A percentile compares a stretch with the other conserved stretches of the same genome.
Evolutionary conservation across 495 filamentous ascomycete species (phyloP).

Genomic region (Gamarada debralockiae): DNA sequence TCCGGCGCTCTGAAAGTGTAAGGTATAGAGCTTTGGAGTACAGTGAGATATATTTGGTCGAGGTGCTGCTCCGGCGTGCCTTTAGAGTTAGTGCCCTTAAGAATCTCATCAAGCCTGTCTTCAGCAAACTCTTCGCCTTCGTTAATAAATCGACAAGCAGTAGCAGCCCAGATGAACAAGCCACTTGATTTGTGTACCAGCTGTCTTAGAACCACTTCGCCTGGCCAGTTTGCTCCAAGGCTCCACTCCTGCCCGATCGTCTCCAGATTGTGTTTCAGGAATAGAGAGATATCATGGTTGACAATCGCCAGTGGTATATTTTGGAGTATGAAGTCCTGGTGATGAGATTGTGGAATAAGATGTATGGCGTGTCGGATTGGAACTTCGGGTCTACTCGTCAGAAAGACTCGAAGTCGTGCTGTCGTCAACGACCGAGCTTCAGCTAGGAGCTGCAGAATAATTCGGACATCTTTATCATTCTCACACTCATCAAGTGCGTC

Average conservation of each 20-base stretch:
- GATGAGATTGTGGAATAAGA: constrained; percentile 7
- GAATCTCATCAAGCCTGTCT: constrained; percentile 6
- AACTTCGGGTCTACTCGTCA: constrained; percentile 33
- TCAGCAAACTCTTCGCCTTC: constrained; percentile 9
- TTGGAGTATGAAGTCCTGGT: constrained; percentile 1
- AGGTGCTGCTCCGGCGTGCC: constrained; percentile 9
- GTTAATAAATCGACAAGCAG: constrained; percentile 8
- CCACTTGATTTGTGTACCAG: not conserved
- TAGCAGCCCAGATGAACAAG: too few species aligned
- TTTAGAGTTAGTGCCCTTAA: constrained; percentile 4
- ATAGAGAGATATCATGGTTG: constrained; percentile 7
- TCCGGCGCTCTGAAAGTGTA: too few species aligned
- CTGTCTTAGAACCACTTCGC: constrained; percentile 1
- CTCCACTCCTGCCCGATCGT: constrained; percentile 3
- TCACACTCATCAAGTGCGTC: constrained; percentile 25
- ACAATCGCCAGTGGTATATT: constrained; percentile 1
- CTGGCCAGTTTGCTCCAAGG: constrained; percentile 8
- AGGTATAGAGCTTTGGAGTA: constrained; percentile 5
- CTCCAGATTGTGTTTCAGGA: constrained; percentile 19
- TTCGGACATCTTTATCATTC: too few species aligned
- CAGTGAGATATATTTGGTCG: constrained; percentile 6
- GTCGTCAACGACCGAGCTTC: too few species aligned
- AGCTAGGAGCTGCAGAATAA: too few species aligned
- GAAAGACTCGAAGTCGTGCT: too few species aligned
- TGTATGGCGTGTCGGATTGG: constrained; percentile 17